Evolutionary conservation across 768 basidiomycete genomes (phyloP), one percentile per base, ranked within the genome.

Genomic region (Heimioporus sp.): DNA sequence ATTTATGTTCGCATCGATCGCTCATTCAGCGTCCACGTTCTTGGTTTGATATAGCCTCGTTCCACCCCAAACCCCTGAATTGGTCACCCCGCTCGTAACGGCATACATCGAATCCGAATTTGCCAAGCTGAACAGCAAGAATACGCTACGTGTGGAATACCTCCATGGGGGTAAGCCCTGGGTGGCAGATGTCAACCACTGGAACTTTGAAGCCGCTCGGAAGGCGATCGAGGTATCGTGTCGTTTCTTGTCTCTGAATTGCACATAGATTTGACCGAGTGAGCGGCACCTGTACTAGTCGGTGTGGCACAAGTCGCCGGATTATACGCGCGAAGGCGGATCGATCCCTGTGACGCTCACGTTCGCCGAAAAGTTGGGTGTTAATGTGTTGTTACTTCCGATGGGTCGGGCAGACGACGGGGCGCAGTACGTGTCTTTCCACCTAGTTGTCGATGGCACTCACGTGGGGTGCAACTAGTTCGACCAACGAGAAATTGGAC

Each of bases 401-500:
- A 95, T 96, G 86, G 93, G 93, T 2, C 78, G 95, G 45, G 90
- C 91, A 2, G 93, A 98, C 63, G 96, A 98, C 57, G 96, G 95
- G 59, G 90, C 92, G 38, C 92, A 93, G 87, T 92, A 64, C 57
- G 88, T 82, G 10, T 1, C 28, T 35, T 30, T 31, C 8, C 20
- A 38, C 30, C 11, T 45, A 5, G 15, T 32, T 21, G 36, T 41
- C 11, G 24, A 32, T 12, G 21, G 37, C 5, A 13, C 40, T 51
- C 37, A 50, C 20, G 7, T 16, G 10, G n/a, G 20, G 49, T 50
- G 3, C 6, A 28, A 28, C 24, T 55, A 91, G 90, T 71, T 92
- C 90, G 46, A 93, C 90, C 11, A 95, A 96, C 68, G 96, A 98
- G 78, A 98, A 98, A 71, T 76, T 98, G 46, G 94, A 98, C 71